Percentiles rank a stretch among this genome's conserved stretches.
phyloP scores from a whole-genome alignment of 2,329 filamentous ascomycete species.

The Pseudogymnoascus sp. region DNA sequence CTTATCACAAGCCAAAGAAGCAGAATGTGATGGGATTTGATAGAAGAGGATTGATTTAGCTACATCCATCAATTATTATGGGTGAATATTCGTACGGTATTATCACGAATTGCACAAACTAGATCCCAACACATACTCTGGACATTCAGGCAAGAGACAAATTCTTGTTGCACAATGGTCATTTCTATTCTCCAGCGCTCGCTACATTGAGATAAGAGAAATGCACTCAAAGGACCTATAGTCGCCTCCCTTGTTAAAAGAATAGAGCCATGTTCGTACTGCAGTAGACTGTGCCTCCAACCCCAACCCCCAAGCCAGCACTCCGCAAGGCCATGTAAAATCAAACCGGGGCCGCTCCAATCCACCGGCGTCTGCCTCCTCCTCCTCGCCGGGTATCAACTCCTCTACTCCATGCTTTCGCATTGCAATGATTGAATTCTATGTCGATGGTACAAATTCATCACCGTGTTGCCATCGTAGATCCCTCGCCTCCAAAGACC shows the following conservation, averaged over 20 bases:
- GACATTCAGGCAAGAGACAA: background rate
- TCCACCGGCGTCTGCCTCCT: background rate
- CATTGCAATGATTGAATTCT: constrained; percentile 4
- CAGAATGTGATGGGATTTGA: background rate
- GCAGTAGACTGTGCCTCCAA: constrained; percentile 1
- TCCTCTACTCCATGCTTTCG: constrained; percentile 4
- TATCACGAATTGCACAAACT: background rate
- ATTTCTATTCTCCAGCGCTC: background rate
- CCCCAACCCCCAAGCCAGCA: background rate
- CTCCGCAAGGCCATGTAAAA: background rate
- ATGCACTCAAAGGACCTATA: background rate
- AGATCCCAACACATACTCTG: background rate
- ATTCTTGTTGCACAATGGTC: background rate
- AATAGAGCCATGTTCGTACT: background rate
- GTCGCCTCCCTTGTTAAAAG: background rate
- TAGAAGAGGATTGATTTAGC: background rate
- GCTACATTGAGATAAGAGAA: constrained; percentile 3
- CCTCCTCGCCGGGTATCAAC: constrained; percentile 1
- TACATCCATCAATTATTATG: background rate
- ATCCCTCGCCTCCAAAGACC: constrained; percentile 38
- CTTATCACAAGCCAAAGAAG: background rate
- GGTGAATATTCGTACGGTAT: background rate
- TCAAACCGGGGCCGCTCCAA: background rate
- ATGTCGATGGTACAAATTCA: constrained; percentile 1
- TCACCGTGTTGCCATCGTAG: constrained; percentile 29